Evolutionary conservation across 1,284 basidiomycete species (phyloP).

Genomic region (Irpex lacteus): DNA sequence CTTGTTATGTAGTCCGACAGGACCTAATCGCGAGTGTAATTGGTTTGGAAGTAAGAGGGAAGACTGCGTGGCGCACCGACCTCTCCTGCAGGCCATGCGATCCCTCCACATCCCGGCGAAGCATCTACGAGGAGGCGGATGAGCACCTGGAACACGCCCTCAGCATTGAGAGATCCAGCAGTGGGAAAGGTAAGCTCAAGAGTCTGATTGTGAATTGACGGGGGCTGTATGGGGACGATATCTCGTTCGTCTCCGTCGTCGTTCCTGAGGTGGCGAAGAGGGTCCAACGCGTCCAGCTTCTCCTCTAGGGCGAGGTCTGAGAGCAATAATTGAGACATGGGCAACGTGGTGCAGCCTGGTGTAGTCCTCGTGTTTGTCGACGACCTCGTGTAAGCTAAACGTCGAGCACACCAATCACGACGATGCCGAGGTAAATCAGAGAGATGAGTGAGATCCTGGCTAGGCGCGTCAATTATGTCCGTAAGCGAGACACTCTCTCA

Average conservation of each 20-base stretch:
- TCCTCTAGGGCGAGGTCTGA: slow-evolving; percentile 46
- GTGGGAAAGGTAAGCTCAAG: slow-evolving; percentile 45
- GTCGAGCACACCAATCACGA: neutral
- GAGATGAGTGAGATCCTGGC: slow-evolving; percentile 1
- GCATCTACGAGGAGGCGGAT: slow-evolving; percentile 69
- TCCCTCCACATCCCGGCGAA: slow-evolving; percentile 85
- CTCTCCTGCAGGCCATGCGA: slow-evolving; percentile 92
- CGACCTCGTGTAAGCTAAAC: neutral
- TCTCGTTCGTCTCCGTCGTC: slow-evolving; percentile 30
- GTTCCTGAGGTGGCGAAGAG: slow-evolving; percentile 61
- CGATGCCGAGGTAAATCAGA: slow-evolving; percentile 1
- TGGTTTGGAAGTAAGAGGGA: neutral
- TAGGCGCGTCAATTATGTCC: slow-evolving; percentile 4
- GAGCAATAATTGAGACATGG: neutral
- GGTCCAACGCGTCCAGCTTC: slow-evolving; percentile 53
- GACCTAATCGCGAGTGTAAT: slow-evolving; percentile 46
- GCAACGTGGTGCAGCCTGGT: slow-evolving; percentile 7
- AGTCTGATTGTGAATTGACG: slow-evolving; percentile 47
- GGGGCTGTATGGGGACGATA: slow-evolving; percentile 56
- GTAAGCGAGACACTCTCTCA: slow-evolving; percentile 8
- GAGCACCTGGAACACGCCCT: slow-evolving; percentile 28
- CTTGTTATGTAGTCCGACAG: slow-evolving; percentile 71
- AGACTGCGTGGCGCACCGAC: slow-evolving; percentile 38
- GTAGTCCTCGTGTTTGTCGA: neutral
- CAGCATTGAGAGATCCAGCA: slow-evolving; percentile 10